These are phyloP conservation scores for Fusarium sp. DNA, from an alignment of 2,329 filamentous ascomycete species.

Conservation along the genomic window DNA sequence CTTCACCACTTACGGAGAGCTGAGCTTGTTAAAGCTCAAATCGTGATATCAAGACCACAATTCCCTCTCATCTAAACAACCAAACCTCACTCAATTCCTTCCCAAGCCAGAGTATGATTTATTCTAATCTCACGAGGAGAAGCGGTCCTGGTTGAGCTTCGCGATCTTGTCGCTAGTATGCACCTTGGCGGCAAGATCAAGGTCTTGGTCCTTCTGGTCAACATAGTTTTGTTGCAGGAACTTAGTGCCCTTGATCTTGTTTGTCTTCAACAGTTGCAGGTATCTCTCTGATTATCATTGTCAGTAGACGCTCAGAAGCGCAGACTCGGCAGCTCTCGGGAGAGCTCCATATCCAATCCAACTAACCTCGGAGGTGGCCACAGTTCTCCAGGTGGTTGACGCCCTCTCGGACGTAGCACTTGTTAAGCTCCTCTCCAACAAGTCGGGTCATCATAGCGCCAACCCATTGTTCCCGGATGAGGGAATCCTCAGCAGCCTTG, in stretches of 20 bases:
- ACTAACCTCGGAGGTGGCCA: constrained; percentile 81
- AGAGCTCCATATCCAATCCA: background rate
- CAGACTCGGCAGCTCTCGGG: background rate
- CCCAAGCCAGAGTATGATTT: background rate
- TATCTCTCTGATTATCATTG: constrained; percentile 72
- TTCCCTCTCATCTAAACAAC: constrained; percentile 38
- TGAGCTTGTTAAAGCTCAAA: constrained; percentile 34
- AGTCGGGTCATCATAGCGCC: constrained; percentile 88
- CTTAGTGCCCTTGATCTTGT: constrained; percentile 82
- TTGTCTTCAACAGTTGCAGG: constrained; percentile 78
- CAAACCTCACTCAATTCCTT: constrained; percentile 13
- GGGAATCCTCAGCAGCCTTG: constrained; percentile 84
- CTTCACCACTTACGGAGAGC: constrained; percentile 28
- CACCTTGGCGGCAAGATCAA: constrained; percentile 53
- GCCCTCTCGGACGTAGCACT: constrained; percentile 86
- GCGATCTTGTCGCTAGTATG: constrained; percentile 54
- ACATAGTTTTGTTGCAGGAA: constrained; percentile 84
- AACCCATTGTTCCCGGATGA: constrained; percentile 89
- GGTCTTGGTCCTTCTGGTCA: constrained; percentile 60
- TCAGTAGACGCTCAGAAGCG: constrained; percentile 23
- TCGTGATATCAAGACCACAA: constrained; percentile 35
- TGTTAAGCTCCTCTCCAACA: constrained; percentile 84
- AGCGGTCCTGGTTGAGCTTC: constrained; percentile 51
- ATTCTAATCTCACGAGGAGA: constrained; percentile 43
- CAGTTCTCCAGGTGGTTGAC: constrained; percentile 93